A percentile compares a stretch with the other conserved stretches of the same genome.
phyloP scores from a whole-genome alignment of 169 alveolate species.

The Cryptosporidium meleagridis region DNA sequence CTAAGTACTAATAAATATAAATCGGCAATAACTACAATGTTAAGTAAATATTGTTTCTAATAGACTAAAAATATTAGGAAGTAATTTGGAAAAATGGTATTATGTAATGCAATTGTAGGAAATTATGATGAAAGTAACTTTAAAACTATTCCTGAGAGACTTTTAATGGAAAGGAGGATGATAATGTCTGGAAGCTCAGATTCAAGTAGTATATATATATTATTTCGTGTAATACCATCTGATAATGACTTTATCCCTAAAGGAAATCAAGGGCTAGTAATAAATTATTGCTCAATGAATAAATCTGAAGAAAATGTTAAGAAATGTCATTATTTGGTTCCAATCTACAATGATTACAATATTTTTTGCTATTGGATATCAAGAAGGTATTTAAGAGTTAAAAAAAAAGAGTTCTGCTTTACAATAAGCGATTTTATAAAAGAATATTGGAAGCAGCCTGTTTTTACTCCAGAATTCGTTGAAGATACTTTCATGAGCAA shows the following conservation, averaged over 20 bases:
- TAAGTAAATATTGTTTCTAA: background rate
- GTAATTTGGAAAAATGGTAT: conserved; percentile 18
- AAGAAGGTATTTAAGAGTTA: conserved; percentile 15
- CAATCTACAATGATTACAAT: conserved; percentile 38
- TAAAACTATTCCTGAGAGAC: background rate
- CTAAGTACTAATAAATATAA: background rate
- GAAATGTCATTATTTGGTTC: conserved; percentile 32
- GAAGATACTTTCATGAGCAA: background rate
- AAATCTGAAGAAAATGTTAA: conserved; percentile 2
- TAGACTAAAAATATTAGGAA: background rate
- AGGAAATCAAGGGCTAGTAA: conserved; percentile 20
- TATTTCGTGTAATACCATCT: conserved; percentile 31
- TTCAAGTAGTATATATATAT: background rate
- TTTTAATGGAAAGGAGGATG: conserved; percentile 9
- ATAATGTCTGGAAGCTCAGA: conserved; percentile 4
- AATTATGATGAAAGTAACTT: conserved; percentile 31
- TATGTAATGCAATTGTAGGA: conserved; percentile 59
- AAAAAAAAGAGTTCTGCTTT: conserved; percentile 7
- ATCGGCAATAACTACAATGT: background rate
- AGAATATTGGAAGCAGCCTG: conserved; percentile 63
- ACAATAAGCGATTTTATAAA: conserved; percentile 36
- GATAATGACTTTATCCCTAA: background rate
- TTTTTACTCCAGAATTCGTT: background rate
- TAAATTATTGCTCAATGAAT: background rate
- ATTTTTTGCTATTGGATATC: conserved; percentile 52